A percentile compares a stretch with the other conserved stretches of the same genome.
These are phyloP conservation scores for Arthroderma uncinatum DNA, from an alignment of 2,329 filamentous ascomycete genomes.

Conservation along the genomic window DNA sequence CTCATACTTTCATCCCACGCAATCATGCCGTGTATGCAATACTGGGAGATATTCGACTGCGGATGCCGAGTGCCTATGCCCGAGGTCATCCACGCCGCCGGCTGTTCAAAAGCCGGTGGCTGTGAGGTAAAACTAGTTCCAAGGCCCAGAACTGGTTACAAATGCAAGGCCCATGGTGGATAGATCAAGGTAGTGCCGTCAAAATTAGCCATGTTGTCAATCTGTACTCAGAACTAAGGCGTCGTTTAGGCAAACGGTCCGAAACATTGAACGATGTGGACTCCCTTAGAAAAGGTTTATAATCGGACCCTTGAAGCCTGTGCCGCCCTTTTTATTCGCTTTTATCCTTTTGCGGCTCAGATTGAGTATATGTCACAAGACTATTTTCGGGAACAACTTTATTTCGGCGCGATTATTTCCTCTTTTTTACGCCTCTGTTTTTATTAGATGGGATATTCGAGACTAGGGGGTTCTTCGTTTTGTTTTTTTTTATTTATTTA, in stretches of 20 bases:
- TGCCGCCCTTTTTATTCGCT: neutral
- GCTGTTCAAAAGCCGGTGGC: neutral
- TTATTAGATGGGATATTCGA: neutral
- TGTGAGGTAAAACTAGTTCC: neutral
- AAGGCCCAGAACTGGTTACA: neutral
- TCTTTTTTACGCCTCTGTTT: neutral
- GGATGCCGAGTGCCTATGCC: constrained; percentile 7
- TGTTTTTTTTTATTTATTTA: neutral
- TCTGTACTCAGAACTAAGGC: neutral
- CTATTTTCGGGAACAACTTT: constrained; percentile 6
- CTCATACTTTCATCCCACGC: neutral
- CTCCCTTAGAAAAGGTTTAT: neutral
- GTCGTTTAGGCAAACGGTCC: constrained; percentile 4
- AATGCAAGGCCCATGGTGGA: neutral
- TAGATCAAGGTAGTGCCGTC: neutral
- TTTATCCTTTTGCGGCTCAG: constrained; percentile 5
- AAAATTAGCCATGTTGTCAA: neutral
- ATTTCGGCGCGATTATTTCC: constrained; percentile 5
- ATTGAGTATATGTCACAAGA: constrained; percentile 5
- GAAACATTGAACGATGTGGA: neutral
- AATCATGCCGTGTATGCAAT: constrained; percentile 13
- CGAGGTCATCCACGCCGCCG: neutral
- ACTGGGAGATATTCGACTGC: constrained; percentile 14
- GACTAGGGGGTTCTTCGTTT: neutral
- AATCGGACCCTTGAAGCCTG: neutral